Evolutionary conservation across 495 filamentous ascomycete genomes (phyloP), one percentile per base, ranked within the genome.

Genomic region (Extremus antarcticus): DNA sequence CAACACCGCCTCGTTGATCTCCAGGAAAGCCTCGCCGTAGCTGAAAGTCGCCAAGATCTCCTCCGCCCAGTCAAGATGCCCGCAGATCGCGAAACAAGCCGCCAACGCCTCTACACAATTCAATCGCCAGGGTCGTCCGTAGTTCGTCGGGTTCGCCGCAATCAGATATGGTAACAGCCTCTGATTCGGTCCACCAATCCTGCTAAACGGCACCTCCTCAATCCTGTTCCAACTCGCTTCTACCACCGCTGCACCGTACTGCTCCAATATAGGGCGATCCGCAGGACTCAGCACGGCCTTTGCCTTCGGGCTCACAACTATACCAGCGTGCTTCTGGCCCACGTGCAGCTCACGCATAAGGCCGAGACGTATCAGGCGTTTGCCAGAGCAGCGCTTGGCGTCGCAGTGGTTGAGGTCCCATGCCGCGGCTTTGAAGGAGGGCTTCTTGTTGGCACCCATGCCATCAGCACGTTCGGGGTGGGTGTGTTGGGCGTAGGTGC

Each of bases 381-480:
- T 96, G 15, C 92, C 92, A 0, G 91, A 96, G 69, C 92, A 98
- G 62, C 94, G 76, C 68, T 97, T 96, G 8, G 90, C 90, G 68
- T 98, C 92, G 72, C 92, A 98, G 68, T 98, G 92, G 47, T 88
- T 89, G 35, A 98, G 74, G 68, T 98, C 92, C 92, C 92, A 98
- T 66, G 91, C 95, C 35, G 91, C 92, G 45, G 92, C 94, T 74
- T 86, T 89, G 78, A 87, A 94, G 15, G 80, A 66, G 25, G 87
- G 85, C 54, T 73, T 73, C 38, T 72, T 53, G 58, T 16, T 43
- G 50, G 17, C 47, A n/a, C 46, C 47, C 43, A 32, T 8, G 41
- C 43, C 41, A 65, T 50, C 71, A 61, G 32, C 61, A 56, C 29
- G 54, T 23, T 53, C 56, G 56, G 41, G 68, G 65, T 58, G 70